Evolutionary conservation across 805 yeast genomes (phyloP), one percentile per base, ranked within the genome.

Genomic region (Isabelozyma rhagii): DNA sequence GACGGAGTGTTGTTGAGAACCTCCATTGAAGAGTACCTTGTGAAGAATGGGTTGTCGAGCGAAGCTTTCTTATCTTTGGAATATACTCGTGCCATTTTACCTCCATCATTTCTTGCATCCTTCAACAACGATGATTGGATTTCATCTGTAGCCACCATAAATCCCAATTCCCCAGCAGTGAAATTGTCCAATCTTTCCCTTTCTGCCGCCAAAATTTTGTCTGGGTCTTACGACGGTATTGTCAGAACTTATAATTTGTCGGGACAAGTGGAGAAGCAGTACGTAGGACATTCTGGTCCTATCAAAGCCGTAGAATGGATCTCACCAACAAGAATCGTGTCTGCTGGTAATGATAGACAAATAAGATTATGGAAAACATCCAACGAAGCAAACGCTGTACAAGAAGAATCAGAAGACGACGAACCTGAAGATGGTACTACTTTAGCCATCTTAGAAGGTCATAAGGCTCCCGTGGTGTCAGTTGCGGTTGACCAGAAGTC

Each of bases 41-140:
- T 82, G 13, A 71, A 79, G 46, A 80, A 89, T 55, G 98, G 92
- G 7, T 74, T 92, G 39, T 89, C 97, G 2, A 78, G 84, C 27
- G 99, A 94, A 76, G 80, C 88, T 0, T 81, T 85, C 47, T 66
- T 94, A 53, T 83, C 83, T 28, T 72, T 94, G 44, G 99, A 94
- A 64, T 94, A 94, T 72, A 89, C 97, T 10, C 80, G 96, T 57
- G 91, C 97, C 0, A 86, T 91, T 39, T 78, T 93, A 46, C 99
- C 99, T 15, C 99, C 99, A n/a, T 84, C 93, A 25, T 92, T 82
- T 62, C 74, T 91, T 55, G 90, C 96, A 3, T 85, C 96, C 43
- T 94, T 86, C 69, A 82, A 84, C 62, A 91, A 93, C 62, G 97
- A 93, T 54, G 99, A 94, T 69, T 94, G 99, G 99, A 82, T 94